Evolutionary conservation across 805 yeast genomes (phyloP).

Genomic region (Alloascoidea africana): DNA sequence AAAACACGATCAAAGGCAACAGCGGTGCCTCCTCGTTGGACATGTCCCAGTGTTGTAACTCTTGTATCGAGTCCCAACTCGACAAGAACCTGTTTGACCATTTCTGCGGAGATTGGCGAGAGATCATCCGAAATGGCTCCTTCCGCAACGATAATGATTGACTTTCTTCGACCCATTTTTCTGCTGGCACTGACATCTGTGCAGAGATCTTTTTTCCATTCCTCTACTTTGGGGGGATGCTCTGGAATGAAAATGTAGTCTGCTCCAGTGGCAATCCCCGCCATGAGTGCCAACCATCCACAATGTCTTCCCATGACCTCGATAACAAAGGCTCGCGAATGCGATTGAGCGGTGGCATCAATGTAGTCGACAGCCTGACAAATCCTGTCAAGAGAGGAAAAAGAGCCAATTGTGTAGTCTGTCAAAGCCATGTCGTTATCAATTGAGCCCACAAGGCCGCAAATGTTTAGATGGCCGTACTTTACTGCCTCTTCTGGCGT

Average conservation of each 20-base stretch:
- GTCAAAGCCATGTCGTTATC: constrained; percentile 98
- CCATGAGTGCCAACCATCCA: constrained; percentile 97
- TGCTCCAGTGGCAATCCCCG: constrained; percentile 94
- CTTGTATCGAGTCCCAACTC: constrained; percentile 86
- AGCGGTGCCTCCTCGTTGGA: constrained; percentile 97
- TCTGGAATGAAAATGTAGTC: constrained; percentile 93
- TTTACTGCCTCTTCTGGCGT: constrained; percentile 41
- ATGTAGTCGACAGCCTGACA: constrained; percentile 92
- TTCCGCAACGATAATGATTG: constrained; percentile 94
- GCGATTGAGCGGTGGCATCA: constrained; percentile 95
- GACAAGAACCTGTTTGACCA: constrained; percentile 71
- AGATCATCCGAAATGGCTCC: constrained; percentile 84
- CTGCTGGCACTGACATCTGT: constrained; percentile 68
- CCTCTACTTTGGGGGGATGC: constrained; percentile 59
- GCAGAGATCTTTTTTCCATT: constrained; percentile 74
- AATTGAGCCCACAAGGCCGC: constrained; percentile 92
- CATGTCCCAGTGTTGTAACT: constrained; percentile 92
- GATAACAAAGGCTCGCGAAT: constrained; percentile 91
- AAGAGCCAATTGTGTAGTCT: constrained; percentile 94
- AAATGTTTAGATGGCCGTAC: constrained; percentile 64
- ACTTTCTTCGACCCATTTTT: constrained; percentile 77
- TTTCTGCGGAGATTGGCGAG: constrained; percentile 64
- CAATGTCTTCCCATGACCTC: constrained; percentile 99
- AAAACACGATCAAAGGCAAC: constrained; percentile 86
- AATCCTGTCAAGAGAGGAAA: constrained; percentile 83